Evolutionary conservation across 2,329 filamentous ascomycete genomes (phyloP).

Genomic region (Monilinia aucupariae): DNA sequence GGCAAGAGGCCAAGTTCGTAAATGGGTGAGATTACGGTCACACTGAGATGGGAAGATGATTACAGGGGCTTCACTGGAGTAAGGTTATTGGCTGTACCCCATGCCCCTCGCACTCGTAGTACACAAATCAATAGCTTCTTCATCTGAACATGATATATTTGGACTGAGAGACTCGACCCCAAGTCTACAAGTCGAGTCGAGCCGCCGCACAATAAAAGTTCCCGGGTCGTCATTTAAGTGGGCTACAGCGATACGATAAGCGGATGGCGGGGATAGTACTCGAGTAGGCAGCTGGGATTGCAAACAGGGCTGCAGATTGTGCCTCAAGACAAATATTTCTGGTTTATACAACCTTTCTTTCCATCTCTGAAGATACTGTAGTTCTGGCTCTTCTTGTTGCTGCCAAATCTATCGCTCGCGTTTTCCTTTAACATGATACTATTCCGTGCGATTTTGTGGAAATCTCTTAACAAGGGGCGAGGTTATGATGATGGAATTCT

Average conservation of each 20-base stretch:
- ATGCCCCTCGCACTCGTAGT: neutral
- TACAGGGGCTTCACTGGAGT: neutral
- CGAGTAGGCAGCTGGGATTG: neutral
- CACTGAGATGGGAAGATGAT: neutral
- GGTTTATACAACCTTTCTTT: neutral
- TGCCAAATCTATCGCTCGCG: neutral
- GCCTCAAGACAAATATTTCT: neutral
- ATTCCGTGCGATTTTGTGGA: neutral
- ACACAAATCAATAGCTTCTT: neutral
- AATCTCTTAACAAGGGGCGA: neutral
- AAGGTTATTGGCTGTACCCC: neutral
- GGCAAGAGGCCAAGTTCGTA: neutral
- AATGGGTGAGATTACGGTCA: neutral
- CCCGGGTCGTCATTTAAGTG: neutral
- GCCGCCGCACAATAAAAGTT: too few relatives aligned
- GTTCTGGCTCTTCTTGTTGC: too few relatives aligned
- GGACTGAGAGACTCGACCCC: too few relatives aligned
- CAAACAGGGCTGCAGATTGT: neutral
- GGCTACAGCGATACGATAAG: neutral
- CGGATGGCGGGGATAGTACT: neutral
- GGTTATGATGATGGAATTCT: conserved; percentile 14
- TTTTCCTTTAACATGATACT: conserved; percentile 11
- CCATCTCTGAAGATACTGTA: neutral
- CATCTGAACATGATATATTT: neutral
- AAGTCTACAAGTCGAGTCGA: neutral